Evolutionary conservation across 495 filamentous ascomycete species (phyloP), one percentile per base, ranked within the genome.

Genomic region (Hyaloscypha hepaticicola): DNA sequence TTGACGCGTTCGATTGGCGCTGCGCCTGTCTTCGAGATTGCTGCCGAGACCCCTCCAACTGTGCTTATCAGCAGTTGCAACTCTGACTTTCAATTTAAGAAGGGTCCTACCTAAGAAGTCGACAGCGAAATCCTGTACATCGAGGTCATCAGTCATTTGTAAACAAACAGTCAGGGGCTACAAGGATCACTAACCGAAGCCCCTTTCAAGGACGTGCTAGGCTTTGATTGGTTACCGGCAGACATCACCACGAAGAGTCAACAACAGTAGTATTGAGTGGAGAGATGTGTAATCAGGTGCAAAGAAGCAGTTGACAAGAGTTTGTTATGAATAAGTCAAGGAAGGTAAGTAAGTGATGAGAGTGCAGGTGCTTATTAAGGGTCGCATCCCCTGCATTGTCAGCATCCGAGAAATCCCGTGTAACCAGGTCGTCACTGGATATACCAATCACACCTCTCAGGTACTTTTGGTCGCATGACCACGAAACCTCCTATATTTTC

Each of bases 1-100:
- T 99, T 99, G 84, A 99, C 89, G 90, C 95, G 95, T 92, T 99
- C 95, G 75, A 99, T 99, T 82, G 95, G 95, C 82, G 95, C 95
- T 79, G 95, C 95, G 76, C 95, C 96, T 72, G 95, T 99, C 90
- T 99, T 99, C 74, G 95, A 98, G 89, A 99, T 92, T 81, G 95
- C 95, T 77, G 95, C 95, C 74, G 95, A 97, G 70, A 99, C 89
- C 96, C 95, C 95, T 90, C 95, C 95, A 94, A 98, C 92, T 95
- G 73, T 75, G 64, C 73, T 75, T 67, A 69, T 64, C 34, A 57
- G 67, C 51, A 72, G 66, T 72, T 66, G 73, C 63, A 66, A 38
- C 48, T 48, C 50, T 45, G 58, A 62, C 58, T 19, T 67, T 55
- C 63, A 69, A 58, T 41, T 68, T 66, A 52, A 21, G 58, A 45